Percentiles rank a stretch among this genome's conserved stretches.
Conservation (phyloP, 768 basidiomycete species). For the Lactarius tabidus region DNA sequence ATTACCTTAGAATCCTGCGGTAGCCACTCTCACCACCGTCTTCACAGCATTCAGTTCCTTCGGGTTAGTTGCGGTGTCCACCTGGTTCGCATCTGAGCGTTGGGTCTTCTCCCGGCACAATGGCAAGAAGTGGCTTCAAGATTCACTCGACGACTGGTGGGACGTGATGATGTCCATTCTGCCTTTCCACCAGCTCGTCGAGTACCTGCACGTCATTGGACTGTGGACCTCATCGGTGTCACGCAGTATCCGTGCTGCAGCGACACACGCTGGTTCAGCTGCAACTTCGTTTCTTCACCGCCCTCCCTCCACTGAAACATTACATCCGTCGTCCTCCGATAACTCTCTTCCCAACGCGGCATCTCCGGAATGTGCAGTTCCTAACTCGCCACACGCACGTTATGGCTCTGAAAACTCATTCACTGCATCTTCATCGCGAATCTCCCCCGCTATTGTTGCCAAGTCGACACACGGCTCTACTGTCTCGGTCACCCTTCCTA, state of each 20-base stretch:
- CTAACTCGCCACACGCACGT: constrained; percentile 9
- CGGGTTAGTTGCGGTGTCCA: constrained; percentile 64
- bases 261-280: constrained; percentile 15
- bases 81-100: constrained; percentile 71
- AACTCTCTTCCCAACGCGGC: constrained; percentile 14
- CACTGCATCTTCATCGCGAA: constrained; percentile 27
- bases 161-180: constrained; percentile 27
- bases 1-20: constrained; percentile 45
- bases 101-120: constrained; percentile 59
- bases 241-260: constrained; percentile 9
- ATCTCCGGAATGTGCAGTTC: constrained; percentile 10
- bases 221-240: constrained; percentile 1
- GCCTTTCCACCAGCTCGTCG: constrained; percentile 12
- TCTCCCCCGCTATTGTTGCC: constrained; percentile 21
- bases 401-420: constrained; percentile 24
- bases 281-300: constrained; percentile 15
- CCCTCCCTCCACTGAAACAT: constrained; percentile 8
- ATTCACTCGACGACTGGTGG: constrained; percentile 46
- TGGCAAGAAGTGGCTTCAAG: constrained; percentile 67
- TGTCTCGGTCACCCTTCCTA: constrained; percentile 17
- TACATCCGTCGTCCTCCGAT: constrained; percentile 17
- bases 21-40: constrained; percentile 69
- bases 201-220: constrained; percentile 7
- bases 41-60: constrained; percentile 72
- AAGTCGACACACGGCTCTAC: constrained; percentile 12